Evolutionary conservation across 495 filamentous ascomycete species (phyloP), one percentile per base, ranked within the genome.

Genomic region (Xylaria palmicola): DNA sequence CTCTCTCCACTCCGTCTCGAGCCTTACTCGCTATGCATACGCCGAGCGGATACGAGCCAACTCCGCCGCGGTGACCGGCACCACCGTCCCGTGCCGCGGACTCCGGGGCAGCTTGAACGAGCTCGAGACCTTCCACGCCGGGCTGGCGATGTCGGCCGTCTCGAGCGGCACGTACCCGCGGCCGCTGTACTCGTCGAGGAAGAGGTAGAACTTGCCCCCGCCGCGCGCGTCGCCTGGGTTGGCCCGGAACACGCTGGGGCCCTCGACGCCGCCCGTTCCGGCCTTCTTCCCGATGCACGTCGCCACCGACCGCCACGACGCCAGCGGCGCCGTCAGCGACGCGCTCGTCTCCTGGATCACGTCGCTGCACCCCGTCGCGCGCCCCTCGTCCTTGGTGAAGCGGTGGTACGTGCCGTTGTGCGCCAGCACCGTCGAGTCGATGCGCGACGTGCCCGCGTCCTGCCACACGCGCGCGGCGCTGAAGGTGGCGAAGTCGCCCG

Each of bases 321-420:
- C 26, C 2, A 65, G 45, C n/a, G 24, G 27, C 9, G 50, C 63
- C 0, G 51, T 61, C 19, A 67, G 47, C 13, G 39, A 39, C 15
- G 51, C 12, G 22, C 58, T 50, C 17, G 41, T 57, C 36, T 68
- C 65, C 36, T 68, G 40, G 19, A 68, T 65, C 19, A 66, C 62
- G 24, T 68, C 65, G n/a, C 37, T 41, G 32, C 65, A 68, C 2
- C 65, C 65, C 2, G 62, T 59, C 1, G 32, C 47, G 4, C 26
- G 50, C 24, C 66, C 66, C 24, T 68, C 66, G 26, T 68, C 63
- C 36, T 68, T 66, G 1, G 63, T 68, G 49, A 68, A 68, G n/a
- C 66, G 66, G 39, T 66, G 61, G 52, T 68, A 68, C 13, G 34
- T 41, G n/a, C 51, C 47, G 24, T 47, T 48, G 4, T 39, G 41